Percentiles rank a stretch among this genome's conserved stretches.
These are phyloP conservation scores for Casuarina glauca DNA, from an alignment of 306 rosid genomes.

Conservation along the genomic window DNA sequence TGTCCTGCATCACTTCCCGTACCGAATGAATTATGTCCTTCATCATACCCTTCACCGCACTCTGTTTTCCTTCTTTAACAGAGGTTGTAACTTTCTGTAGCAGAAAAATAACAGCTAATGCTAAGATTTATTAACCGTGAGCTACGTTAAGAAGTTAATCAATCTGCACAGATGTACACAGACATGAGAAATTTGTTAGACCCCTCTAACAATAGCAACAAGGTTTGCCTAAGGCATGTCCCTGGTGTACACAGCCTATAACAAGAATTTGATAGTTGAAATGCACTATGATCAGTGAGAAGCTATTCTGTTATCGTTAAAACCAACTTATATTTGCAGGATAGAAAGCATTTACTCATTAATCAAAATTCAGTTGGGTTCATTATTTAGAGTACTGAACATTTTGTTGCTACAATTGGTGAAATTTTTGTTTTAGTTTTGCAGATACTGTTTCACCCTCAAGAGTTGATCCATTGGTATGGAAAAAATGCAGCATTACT, in stretches of 20 bases:
- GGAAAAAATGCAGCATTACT: not conserved
- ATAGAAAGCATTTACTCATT: not conserved
- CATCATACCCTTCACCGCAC: no score
- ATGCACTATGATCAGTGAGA: not conserved
- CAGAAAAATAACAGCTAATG: no score
- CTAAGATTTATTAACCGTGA: no score
- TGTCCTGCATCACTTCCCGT: no score
- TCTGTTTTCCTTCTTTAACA: no score
- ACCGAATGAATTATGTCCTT: no score
- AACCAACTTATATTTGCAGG: not conserved
- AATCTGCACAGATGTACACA: not conserved
- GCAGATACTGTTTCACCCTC: constrained; percentile 82
- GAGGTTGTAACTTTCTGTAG: no score
- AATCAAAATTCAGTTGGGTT: not conserved
- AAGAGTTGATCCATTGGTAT: constrained; percentile 61
- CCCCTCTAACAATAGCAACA: not conserved
- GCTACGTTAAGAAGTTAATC: no score
- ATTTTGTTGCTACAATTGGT: constrained; percentile 16
- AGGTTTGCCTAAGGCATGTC: not conserved
- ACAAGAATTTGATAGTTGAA: not conserved
- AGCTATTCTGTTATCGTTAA: not conserved
- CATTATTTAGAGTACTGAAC: not conserved
- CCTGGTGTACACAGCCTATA: not conserved
- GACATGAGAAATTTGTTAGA: not conserved
- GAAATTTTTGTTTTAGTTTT: constrained; percentile 12